Evolutionary conservation across 2,329 filamentous ascomycete species (phyloP).

Genomic region (Cladosporium sp.): DNA sequence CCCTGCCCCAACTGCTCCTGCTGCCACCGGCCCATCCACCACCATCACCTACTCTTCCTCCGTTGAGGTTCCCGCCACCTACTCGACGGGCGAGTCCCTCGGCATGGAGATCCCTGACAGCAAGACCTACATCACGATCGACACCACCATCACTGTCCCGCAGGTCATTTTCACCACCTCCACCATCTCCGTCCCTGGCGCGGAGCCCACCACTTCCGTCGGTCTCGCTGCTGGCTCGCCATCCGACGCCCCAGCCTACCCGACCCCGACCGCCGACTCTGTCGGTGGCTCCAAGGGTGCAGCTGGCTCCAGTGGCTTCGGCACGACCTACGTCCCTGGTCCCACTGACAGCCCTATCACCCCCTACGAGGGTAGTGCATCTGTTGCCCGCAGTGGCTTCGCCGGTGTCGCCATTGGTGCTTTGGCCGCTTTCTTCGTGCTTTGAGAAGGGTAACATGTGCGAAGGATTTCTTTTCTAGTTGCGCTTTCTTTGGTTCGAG

Average conservation of each 20-base stretch:
- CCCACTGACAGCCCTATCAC: constrained; percentile 16
- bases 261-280: constrained; percentile 16
- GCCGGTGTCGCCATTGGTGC: constrained; percentile 20
- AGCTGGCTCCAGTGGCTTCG: constrained; percentile 13
- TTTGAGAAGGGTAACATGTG: constrained; percentile 15
- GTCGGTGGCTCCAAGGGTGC: constrained; percentile 11
- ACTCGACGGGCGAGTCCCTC: constrained; percentile 31
- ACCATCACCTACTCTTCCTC: constrained; percentile 39
- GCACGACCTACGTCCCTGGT: constrained; percentile 17
- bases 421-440: constrained; percentile 20
- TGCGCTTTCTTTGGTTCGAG: neutral
- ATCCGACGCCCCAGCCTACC: constrained; percentile 28
- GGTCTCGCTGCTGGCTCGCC: constrained; percentile 34
- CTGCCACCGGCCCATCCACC: constrained; percentile 29
- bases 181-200: constrained; percentile 27
- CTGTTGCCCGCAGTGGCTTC: constrained; percentile 17
- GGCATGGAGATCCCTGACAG: constrained; percentile 30
- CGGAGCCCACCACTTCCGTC: constrained; percentile 27
- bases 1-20: constrained; percentile 15
- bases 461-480: too few species aligned
- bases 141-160: constrained; percentile 43
- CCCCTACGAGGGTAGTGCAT: constrained; percentile 22
- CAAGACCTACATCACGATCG: constrained; percentile 29
- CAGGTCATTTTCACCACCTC: constrained; percentile 42
- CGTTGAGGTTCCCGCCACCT: constrained; percentile 34